Percentiles rank a stretch among this genome's conserved stretches.
These are phyloP conservation scores for Orbilia blumenaviensis DNA, from an alignment of 2,329 filamentous ascomycete genomes.

Conservation along the genomic window DNA sequence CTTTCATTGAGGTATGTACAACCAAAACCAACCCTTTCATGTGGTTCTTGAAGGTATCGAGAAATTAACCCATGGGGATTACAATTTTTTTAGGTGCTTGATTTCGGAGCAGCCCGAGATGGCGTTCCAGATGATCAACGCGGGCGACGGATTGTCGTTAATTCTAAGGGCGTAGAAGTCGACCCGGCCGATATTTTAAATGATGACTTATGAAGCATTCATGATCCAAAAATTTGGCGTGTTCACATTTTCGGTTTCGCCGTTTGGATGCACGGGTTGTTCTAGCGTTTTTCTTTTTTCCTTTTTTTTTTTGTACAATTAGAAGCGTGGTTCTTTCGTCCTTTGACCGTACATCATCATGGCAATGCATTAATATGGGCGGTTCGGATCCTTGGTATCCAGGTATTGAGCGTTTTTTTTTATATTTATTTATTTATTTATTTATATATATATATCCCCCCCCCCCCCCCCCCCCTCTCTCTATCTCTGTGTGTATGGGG, in stretches of 20 bases:
- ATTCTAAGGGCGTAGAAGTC: conserved; percentile 59
- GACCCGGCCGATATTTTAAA: conserved; percentile 47
- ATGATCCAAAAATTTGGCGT: background rate
- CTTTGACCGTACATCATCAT: background rate
- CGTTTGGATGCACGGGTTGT: background rate
- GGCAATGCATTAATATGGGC: background rate
- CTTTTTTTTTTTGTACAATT: conserved; percentile 17
- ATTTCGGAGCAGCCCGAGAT: conserved; percentile 93
- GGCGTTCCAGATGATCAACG: conserved; percentile 80
- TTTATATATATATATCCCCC: too few species aligned
- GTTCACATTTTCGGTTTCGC: background rate
- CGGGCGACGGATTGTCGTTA: conserved; percentile 78
- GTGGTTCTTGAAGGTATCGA: background rate
- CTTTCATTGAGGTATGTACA: conserved; percentile 87
- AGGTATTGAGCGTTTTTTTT: background rate
- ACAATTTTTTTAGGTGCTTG: conserved; percentile 93
- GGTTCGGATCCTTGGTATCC: background rate
- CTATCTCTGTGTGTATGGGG: too few species aligned
- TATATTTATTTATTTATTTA: too few species aligned
- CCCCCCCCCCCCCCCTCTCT: background rate
- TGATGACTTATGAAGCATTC: conserved; percentile 29
- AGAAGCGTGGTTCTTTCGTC: background rate
- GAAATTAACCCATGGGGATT: conserved; percentile 2
- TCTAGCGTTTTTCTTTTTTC: too few species aligned
- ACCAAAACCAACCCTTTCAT: background rate